These are phyloP conservation scores for Bifiguratus adelaidae DNA, from an alignment of 192 early-diverging fungal species.

Conservation along the genomic window DNA sequence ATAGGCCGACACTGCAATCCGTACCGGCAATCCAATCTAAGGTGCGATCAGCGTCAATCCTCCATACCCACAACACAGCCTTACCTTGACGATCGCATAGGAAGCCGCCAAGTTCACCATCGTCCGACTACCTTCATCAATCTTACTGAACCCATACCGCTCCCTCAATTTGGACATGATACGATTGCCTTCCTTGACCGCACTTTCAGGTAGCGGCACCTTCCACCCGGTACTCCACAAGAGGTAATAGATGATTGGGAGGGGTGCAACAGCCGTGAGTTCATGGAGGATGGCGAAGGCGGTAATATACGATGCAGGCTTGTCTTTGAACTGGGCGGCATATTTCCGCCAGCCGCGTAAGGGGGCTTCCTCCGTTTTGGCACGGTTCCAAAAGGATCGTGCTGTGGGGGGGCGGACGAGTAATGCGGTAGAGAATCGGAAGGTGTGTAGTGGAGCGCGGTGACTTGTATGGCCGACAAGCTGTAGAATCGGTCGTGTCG, in stretches of 20 bases:
- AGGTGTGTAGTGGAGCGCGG: too few relatives aligned
- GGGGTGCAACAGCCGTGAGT: slow-evolving; percentile 73
- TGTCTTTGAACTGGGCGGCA: slow-evolving; percentile 43
- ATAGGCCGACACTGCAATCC: slow-evolving; percentile 39
- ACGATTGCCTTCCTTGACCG: slow-evolving; percentile 48
- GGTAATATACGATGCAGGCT: slow-evolving; percentile 55
- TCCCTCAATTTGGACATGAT: slow-evolving; percentile 40
- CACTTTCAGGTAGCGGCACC: slow-evolving; percentile 59
- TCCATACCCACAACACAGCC: background rate
- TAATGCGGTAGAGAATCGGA: too few relatives aligned
- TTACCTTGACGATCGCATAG: slow-evolving; percentile 78
- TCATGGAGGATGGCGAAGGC: slow-evolving; percentile 83
- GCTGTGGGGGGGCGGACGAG: too few relatives aligned
- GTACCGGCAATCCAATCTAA: slow-evolving; percentile 50
- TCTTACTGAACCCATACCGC: slow-evolving; percentile 36
- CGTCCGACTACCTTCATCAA: slow-evolving; percentile 31
- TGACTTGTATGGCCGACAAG: too few relatives aligned
- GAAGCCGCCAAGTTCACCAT: slow-evolving; percentile 67
- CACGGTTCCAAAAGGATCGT: too few relatives aligned
- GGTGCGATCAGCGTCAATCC: background rate
- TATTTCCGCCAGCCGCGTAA: slow-evolving; percentile 35
- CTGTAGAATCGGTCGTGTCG: too few relatives aligned
- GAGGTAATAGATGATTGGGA: slow-evolving; percentile 61
- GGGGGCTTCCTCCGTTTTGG: too few relatives aligned
- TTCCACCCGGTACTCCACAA: slow-evolving; percentile 38